A percentile compares a stretch with the other conserved stretches of the same genome.
phyloP scores from a whole-genome alignment of 1,284 basidiomycete species.

The Puccinia brachypodii region DNA sequence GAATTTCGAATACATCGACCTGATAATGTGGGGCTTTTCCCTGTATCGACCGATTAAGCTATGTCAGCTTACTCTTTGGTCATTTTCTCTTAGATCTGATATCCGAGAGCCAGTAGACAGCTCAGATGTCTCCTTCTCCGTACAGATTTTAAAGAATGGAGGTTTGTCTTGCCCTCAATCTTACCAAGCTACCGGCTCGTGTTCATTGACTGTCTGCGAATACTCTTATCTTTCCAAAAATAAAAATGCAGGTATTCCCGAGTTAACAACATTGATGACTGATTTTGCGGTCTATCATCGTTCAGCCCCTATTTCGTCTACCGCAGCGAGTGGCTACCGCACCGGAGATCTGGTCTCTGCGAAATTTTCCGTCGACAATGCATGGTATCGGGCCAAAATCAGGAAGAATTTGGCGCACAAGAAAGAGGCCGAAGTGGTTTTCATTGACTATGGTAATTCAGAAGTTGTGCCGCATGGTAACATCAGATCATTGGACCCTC shows the following conservation, averaged over 20 bases:
- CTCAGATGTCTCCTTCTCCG: constrained; percentile 78
- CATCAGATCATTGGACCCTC: constrained; percentile 75
- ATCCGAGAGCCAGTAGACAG: constrained; percentile 67
- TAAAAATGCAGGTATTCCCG: constrained; percentile 54
- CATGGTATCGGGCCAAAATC: constrained; percentile 91
- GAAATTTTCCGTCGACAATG: constrained; percentile 76
- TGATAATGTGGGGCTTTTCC: constrained; percentile 65
- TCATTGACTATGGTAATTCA: constrained; percentile 54
- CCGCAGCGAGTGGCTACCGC: constrained; percentile 68
- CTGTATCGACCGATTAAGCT: not conserved
- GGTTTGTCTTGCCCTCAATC: constrained; percentile 61
- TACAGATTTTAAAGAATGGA: constrained; percentile 85
- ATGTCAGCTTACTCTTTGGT: constrained; percentile 49
- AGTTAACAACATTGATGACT: constrained; percentile 86
- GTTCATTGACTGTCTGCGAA: constrained; percentile 62
- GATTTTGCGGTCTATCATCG: constrained; percentile 85
- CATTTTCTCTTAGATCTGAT: constrained; percentile 78
- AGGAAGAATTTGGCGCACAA: constrained; percentile 71
- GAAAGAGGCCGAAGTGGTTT: constrained; percentile 72
- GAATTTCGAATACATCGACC: constrained; percentile 80
- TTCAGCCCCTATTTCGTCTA: constrained; percentile 63
- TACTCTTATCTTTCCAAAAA: not conserved
- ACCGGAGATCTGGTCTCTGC: constrained; percentile 83
- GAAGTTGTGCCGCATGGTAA: constrained; percentile 53
- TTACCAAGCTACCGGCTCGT: constrained; percentile 59